These are phyloP conservation scores for Neopestalotiopsis sp. DNA, from an alignment of 2,329 filamentous ascomycete species.

Conservation along the genomic window DNA sequence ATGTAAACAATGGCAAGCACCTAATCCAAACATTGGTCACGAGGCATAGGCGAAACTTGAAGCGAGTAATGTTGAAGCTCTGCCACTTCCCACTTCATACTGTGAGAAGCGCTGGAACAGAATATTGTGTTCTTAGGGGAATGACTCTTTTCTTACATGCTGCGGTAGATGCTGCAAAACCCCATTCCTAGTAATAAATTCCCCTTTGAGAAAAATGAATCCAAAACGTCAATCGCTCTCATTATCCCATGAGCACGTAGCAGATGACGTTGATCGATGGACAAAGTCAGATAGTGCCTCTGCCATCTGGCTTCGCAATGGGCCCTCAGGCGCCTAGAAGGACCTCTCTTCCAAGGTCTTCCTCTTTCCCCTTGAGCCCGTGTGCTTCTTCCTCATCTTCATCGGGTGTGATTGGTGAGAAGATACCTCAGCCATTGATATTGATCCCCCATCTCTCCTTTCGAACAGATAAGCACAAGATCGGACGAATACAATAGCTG, in stretches of 20 bases:
- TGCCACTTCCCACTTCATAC: not conserved
- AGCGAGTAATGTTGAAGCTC: not conserved
- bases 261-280: not conserved
- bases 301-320: not conserved
- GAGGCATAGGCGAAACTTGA: not conserved
- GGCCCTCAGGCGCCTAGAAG: not conserved
- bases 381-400: not conserved
- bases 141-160: not conserved
- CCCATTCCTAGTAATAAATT: not conserved
- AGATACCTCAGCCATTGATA: not conserved
- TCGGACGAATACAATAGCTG: constrained; percentile 16
- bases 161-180: not conserved
- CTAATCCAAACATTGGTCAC: not conserved
- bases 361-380: not conserved
- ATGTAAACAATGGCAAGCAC: not conserved
- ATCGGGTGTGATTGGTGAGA: not conserved
- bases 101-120: not conserved
- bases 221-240: constrained; percentile 15
- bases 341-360: not conserved
- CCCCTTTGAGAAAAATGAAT: not conserved
- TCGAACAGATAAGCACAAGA: constrained; percentile 10
- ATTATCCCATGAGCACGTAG: constrained; percentile 20
- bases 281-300: not conserved
- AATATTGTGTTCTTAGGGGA: not conserved
- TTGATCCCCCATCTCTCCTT: not conserved